Evolutionary conservation across 352 stramenopile species (phyloP), one percentile per base, ranked within the genome.

Genomic region (Phytophthora ramorum): DNA sequence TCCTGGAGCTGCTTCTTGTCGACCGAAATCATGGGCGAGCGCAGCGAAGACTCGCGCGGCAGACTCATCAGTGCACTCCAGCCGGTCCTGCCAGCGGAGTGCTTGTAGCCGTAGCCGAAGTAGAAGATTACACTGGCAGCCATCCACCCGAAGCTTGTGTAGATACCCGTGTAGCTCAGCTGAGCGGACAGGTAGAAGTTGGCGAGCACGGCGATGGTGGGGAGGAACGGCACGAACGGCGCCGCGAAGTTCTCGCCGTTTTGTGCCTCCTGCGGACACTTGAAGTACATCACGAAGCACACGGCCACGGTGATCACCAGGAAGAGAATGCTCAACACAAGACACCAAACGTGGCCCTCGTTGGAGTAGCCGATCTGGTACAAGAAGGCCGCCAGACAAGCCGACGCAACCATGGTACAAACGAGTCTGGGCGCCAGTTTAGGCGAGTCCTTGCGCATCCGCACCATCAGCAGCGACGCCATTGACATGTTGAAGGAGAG

Each of bases 401-500:
- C 63, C 24, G 54, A 69, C 9, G 48, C 48, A 16, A 90, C 76
- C 26, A 90, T 78, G 37, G 46, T 17, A n/a, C 26, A 54, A 22
- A 81, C 83, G 28, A 87, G 66, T 53, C 69, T 73, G 12, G 76
- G 66, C 2, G 73, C 73, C 19, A 78, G 48, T 20, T 16, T 55
- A 10, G 86, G 77, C 13, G 82, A 89, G 5, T 74, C 65, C 40
- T 92, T 78, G 28, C 73, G 74, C 37, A 71, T 87, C 49, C 88
- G 86, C 22, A 92, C 60, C 49, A 95, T 81, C 13, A 97, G 59
- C 3, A 96, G 68, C 47, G 85, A 79, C 12, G 73, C 58, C 66
- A 96, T 96, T 16, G 90, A 82, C 58, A 96, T 83, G 68, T 91
- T 91, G 71, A 97, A 97, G 28, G 83, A 92, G 2, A 97, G 53